phyloP scores from a whole-genome alignment of 2,329 filamentous ascomycete genomes.

The Leptosphaerulina australis region DNA sequence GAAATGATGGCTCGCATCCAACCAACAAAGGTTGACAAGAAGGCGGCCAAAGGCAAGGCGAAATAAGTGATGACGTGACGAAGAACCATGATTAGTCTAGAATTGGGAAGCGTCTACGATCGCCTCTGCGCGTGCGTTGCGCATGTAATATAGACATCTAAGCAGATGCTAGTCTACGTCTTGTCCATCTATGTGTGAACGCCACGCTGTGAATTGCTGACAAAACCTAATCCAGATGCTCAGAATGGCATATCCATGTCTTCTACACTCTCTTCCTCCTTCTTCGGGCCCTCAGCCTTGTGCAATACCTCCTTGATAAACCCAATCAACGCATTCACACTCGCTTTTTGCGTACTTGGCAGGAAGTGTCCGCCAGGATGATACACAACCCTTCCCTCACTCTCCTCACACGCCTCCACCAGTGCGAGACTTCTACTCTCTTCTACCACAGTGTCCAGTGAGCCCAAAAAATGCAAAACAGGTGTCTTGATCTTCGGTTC shows the following conservation, averaged over 20 bases:
- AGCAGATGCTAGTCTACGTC: constrained; percentile 16
- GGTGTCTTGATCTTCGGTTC: constrained; percentile 77
- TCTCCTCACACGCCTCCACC: constrained; percentile 66
- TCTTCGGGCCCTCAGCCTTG: constrained; percentile 40
- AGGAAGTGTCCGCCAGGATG: constrained; percentile 93
- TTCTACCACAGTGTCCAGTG: constrained; percentile 85
- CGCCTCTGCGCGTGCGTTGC: constrained; percentile 38
- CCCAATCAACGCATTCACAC: constrained; percentile 73
- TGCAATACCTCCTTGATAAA: constrained; percentile 68
- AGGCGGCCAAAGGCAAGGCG: constrained; percentile 46
- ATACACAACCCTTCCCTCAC: constrained; percentile 62
- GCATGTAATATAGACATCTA: constrained; percentile 47
- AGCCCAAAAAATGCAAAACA: constrained; percentile 80
- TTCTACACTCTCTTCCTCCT: constrained; percentile 63
- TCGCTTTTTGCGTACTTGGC: constrained; percentile 77
- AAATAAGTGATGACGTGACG: constrained; percentile 27
- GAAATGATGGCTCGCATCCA: constrained; percentile 99
- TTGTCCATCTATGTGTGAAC: constrained; percentile 22
- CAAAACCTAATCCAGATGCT: constrained; percentile 15
- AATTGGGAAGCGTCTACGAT: constrained; percentile 32
- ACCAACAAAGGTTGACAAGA: constrained; percentile 60
- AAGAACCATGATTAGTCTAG: constrained; percentile 42
- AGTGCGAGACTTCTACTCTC: constrained; percentile 72
- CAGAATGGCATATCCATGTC: constrained; percentile 74
- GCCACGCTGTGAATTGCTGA: constrained; percentile 16